A percentile compares a stretch with the other conserved stretches of the same genome.
Evolutionary conservation across 2,329 filamentous ascomycete genomes (phyloP).

Genomic region (Pseudogymnoascus sp.): DNA sequence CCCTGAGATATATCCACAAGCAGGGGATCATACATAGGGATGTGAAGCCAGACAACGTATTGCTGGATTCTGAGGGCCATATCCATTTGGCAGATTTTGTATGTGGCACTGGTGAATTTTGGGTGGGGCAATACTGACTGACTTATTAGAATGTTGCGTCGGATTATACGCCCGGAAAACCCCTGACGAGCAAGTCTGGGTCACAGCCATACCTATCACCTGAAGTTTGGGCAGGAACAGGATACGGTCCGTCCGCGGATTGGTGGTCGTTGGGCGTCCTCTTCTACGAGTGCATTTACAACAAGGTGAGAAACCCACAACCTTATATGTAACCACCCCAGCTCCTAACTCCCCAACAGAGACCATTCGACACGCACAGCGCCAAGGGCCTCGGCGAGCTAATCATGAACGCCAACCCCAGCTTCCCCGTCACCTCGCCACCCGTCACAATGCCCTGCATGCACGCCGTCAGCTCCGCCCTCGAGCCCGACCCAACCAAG

Average conservation of each 20-base stretch:
- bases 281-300: constrained; percentile 99
- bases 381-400: constrained; percentile 72
- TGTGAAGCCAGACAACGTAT: constrained; percentile 85
- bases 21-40: constrained; percentile 88
- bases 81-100: constrained; percentile 98
- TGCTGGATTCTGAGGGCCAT: constrained; percentile 82
- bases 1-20: constrained; percentile 74
- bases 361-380: constrained; percentile 85
- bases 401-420: constrained; percentile 73
- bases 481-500: constrained; percentile 71
- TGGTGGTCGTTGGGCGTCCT: constrained; percentile 98
- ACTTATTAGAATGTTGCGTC: constrained; percentile 79
- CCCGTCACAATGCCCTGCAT: constrained; percentile 82
- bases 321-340: neutral
- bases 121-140: constrained; percentile 11
- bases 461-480: constrained; percentile 75
- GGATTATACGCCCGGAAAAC: constrained; percentile 74
- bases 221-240: constrained; percentile 85
- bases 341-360: constrained; percentile 38
- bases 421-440: constrained; percentile 86
- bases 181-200: constrained; percentile 89
- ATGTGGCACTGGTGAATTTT: constrained; percentile 31
- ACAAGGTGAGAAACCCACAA: constrained; percentile 59
- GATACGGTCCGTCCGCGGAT: constrained; percentile 84
- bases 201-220: constrained; percentile 93